Evolutionary conservation across 495 filamentous ascomycete genomes (phyloP), one percentile per base, ranked within the genome.

Genomic region (Penicillium crystallinum): DNA sequence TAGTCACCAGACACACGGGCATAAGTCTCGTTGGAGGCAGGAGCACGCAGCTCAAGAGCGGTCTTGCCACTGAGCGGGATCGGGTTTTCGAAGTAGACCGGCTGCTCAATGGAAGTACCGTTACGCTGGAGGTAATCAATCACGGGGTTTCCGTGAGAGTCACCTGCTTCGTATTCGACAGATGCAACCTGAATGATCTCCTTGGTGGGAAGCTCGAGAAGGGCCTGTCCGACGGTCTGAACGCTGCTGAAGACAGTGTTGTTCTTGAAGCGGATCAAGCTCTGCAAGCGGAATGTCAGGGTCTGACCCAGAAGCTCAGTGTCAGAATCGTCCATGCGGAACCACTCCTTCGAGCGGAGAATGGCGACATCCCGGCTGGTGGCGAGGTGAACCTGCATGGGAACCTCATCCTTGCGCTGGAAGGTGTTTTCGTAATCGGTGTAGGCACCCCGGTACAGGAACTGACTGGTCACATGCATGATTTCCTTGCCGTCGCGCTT

Each of bases 401-500:
- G 92, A 1, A 85, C 95, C 71, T 98, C 93, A 46, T 85, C 82
- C 78, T 95, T 97, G 57, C 93, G 88, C 73, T 97, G 91, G 82
- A 97, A 98, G 12, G 93, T 98, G 69, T 97, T 97, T 70, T 96
- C 86, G 56, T 84, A 98, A 69, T 98, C 93, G 41, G 78, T 84
- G 72, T 98, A 98, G 12, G 79, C 80, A 35, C 93, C 93, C 23
- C 93, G 86, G 72, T 97, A 99, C 55, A 99, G 70, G 79, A 98
- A 98, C 69, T 97, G 93, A 43, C 90, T 96, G 12, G 90, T 95
- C 14, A 98, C 93, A 64, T 97, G 90, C 95, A 98, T 98, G 53
- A 97, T 90, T n/a, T 89, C 78, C 57, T 86, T 62, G 44, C 90
- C 88, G 36, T 95, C 83, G 18, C 95, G 83, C 46, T 82, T 86